Base-by-base conservation (phyloP, 257 asterid genomes). In the Solanum dulcamara region DNA sequence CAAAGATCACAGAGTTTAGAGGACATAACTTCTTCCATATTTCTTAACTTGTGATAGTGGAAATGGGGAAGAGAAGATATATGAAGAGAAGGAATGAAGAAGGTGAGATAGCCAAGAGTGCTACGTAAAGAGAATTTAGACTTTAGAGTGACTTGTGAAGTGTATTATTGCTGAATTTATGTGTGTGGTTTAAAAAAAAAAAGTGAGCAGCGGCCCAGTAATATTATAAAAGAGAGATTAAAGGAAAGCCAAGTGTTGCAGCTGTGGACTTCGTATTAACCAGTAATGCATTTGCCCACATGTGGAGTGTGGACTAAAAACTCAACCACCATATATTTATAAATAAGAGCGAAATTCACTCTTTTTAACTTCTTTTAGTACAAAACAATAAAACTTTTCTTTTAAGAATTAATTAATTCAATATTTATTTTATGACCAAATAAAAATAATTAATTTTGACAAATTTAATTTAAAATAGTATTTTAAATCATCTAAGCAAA, bases 1-100 rank as follows among this genome's bases (percentile, higher is more conserved):
- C 97, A 92, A 9, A 92, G 90, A 87, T 90, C 96, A 48, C 97
- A 93, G 2, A 44, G 24, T 46, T 90, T 85, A 37, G 4, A 12
- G 20, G 40, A 44, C 60, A 44, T 3, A 26, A 44, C 35, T 75
- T 75, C 82, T 42, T 74, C 50, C 55, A 75, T 26, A 68, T 3
- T 22, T 40, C 7, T 40, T 75, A 4, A 14, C 6, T 72, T n/a
- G 12, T 40, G 81, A 40, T 6, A 3, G n/a, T 72, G 32, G 18
- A 71, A 20, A 67, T 32, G 13, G 18, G 12, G 24, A 10, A 24
- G 14, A 15, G 10, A 42, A 74, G 57, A 24, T 42, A 74, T 38
- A 66, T 44, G 53, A n/a, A 20, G 55, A 40, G 53, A 40, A 40
- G 55, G 6, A 72, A 72, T 6, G 81, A 72, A 33, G 22, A 40